Evolutionary conservation across 2,329 filamentous ascomycete species (phyloP), one percentile per base, ranked within the genome.

Genomic region (Coniochaeta sp.): DNA sequence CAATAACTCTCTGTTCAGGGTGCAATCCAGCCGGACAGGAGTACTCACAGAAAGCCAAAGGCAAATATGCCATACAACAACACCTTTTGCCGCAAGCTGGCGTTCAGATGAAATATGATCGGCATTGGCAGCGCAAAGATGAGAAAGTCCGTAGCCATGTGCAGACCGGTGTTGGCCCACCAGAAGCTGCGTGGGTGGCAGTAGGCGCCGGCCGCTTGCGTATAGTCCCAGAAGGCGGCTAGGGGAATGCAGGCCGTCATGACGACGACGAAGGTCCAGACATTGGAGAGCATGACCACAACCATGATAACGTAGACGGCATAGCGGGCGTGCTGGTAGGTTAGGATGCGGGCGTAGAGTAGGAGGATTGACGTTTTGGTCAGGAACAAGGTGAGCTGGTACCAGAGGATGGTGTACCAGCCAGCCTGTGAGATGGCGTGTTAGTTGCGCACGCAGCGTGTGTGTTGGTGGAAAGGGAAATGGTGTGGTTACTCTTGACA

Each of bases 161-260:
- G 66, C 16, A 70, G 34, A 6, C 60, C 65, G 4, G 63, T 64
- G 47, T 68, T 61, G 24, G 64, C 62, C 50, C 65, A 65, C 58
- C 60, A 63, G 16, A 61, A 58, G 12, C 47, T 14, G 11, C 11
- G 17, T 7, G 59, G 54, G 24, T 63, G 64, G 54, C 62, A 64
- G 60, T 61, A 59, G 22, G 78, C 65, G 36, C 12, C 12, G 0
- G 16, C 43, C 19, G 58, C 57, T 22, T 58, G 38, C 17, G 50
- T 54, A 26, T 24, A 62, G 56, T 68, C 63, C 68, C 69, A 71
- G 50, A 66, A 70, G 14, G 67, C 67, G 26, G 60, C 36, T n/a
- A 71, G 63, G n/a, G 69, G 69, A 5, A 65, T 63, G 63, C 68
- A 71, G 56, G 67, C 68, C 2, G 68, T 70, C 31, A 70, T 62